These are phyloP conservation scores for Kodamaea anthophila DNA, from an alignment of 1,139 yeast genomes.

Conservation along the genomic window DNA sequence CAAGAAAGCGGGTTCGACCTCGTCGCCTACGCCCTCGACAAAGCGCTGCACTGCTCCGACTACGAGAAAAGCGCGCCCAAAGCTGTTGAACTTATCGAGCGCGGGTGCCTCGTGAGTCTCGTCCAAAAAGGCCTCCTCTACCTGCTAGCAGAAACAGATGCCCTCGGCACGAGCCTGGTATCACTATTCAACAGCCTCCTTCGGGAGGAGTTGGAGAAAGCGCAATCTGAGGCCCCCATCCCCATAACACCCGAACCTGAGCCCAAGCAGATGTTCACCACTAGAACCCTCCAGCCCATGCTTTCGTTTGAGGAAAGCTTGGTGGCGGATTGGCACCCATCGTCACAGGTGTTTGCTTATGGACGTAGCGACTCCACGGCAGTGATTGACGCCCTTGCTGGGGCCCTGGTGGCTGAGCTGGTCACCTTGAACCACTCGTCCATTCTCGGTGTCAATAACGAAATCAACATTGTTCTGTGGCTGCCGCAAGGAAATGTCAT, in stretches of 20 bases:
- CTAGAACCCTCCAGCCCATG: conserved; percentile 18
- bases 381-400: conserved; percentile 28
- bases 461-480: conserved; percentile 51
- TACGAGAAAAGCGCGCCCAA: conserved; percentile 47
- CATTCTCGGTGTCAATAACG: conserved; percentile 21
- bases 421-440: conserved; percentile 32
- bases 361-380: conserved; percentile 32
- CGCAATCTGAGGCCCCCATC: background rate
- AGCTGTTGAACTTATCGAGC: conserved; percentile 37
- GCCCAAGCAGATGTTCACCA: conserved; percentile 12
- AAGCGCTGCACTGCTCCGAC: conserved; percentile 59
- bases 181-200: conserved; percentile 3
- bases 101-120: conserved; percentile 74
- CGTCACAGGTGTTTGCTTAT: conserved; percentile 32
- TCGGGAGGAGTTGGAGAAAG: conserved; percentile 1
- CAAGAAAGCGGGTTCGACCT: conserved; percentile 83
- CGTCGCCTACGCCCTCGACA: conserved; percentile 76
- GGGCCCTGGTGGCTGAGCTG: conserved; percentile 26
- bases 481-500: conserved; percentile 54
- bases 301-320: conserved; percentile 25
- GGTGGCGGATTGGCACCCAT: conserved; percentile 37
- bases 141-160: conserved; percentile 32
- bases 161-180: conserved; percentile 8
- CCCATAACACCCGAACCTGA: background rate
- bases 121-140: conserved; percentile 84